Evolutionary conservation across 805 yeast species (phyloP).

Genomic region (fission yeast (Schizosaccharomyces pombe)): DNA sequence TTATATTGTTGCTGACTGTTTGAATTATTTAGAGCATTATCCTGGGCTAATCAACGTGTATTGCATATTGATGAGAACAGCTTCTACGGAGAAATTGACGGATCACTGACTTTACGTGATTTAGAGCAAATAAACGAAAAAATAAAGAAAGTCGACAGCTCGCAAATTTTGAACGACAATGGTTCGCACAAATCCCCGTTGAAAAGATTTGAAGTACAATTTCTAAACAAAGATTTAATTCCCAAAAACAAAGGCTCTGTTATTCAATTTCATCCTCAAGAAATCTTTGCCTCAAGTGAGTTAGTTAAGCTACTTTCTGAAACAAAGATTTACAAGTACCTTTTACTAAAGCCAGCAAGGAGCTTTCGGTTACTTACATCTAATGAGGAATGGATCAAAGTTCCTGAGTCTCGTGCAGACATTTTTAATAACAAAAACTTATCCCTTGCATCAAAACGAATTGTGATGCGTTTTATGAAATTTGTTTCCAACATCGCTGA

Average conservation of each 20-base stretch:
- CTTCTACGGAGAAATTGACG: conserved; percentile 1
- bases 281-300: background rate
- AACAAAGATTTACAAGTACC: background rate
- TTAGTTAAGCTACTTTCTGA: background rate
- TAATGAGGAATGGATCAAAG: background rate
- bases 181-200: no score
- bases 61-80: conserved; percentile 1
- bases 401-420: conserved; percentile 1
- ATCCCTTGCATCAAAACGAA: background rate
- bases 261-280: background rate
- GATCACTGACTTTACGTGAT: background rate
- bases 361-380: background rate
- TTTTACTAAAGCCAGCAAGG: background rate
- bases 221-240: background rate
- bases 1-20: background rate
- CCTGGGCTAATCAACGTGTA: background rate
- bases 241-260: background rate
- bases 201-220: background rate
- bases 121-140: no score
- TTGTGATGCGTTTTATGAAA: background rate
- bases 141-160: no score
- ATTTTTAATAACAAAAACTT: background rate
- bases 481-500: background rate
- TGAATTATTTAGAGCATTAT: background rate
- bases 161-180: background rate